Evolutionary conservation across 2,329 filamentous ascomycete species (phyloP), one percentile per base, ranked within the genome.

Genomic region (Stachybotrys echinatus): DNA sequence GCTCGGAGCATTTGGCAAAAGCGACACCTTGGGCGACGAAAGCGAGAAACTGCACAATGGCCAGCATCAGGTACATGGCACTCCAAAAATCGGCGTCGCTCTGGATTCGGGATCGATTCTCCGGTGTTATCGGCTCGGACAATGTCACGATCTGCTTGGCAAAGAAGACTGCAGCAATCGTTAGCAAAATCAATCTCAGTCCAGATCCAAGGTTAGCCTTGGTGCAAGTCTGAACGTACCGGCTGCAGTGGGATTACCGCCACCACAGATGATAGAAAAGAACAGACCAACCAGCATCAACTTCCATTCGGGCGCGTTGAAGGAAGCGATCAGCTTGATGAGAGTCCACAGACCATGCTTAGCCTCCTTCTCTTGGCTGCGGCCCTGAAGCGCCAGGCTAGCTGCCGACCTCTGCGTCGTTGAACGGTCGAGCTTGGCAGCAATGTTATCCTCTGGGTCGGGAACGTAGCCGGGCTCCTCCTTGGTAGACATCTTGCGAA

Each of bases 1-100:
- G 80, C 71, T 95, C 89, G n/a, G 90, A 94, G 71, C 89, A 92
- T 61, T 84, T 84, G 18, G 90, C 92, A 58, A 97, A 92, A 2
- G 85, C 74, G 47, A 88, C 60, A 47, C 90, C 90, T 61, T 92
- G 87, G 6, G 72, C 67, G 19, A 78, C 67, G 59, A 87, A 90
- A 6, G 85, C 76, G 48, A 92, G 65, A 52, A 95, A 81, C 62
- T 88, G 81, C 10, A 87, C 82, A 48, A 90, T 68, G 3, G 84
- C 91, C 49, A 96, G 76, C 79, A 95, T 91, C 55, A 92, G 77
- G 67, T 87, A 96, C 90, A 96, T 95, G 60, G 84, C 72, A 50
- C 83, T 85, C 90, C 90, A 96, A 66, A 96, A 96, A 62, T 90
- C 83, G 19, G 87, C 84, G 52, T 92, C 80, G 18, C 77, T 74